phyloP scores from a whole-genome alignment of 2,329 filamentous ascomycete genomes.

The Verticillium isaacii region DNA sequence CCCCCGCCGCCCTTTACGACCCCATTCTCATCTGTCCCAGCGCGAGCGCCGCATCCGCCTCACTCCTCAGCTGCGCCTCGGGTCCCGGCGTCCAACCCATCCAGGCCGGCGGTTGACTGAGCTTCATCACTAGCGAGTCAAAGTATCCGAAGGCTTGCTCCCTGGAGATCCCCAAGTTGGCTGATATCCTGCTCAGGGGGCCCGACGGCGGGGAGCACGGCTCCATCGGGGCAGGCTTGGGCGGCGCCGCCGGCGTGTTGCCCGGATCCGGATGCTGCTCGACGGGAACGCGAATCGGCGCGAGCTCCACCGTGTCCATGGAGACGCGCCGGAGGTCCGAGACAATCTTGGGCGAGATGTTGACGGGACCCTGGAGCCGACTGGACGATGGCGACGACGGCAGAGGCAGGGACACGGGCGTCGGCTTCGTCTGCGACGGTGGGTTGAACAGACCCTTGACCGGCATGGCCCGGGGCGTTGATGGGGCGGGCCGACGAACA shows the following conservation, averaged over 20 bases:
- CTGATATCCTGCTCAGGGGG: slow-evolving; percentile 1
- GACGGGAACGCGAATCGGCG: background rate
- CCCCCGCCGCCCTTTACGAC: background rate
- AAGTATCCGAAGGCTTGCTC: slow-evolving; percentile 4
- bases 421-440: slow-evolving; percentile 13
- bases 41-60: background rate
- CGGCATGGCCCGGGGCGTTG: background rate
- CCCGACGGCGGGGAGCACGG: slow-evolving; percentile 8
- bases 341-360: slow-evolving; percentile 5
- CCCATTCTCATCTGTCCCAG: background rate
- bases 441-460: background rate
- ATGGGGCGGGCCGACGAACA: background rate
- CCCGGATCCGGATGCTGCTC: background rate
- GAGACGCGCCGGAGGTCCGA: slow-evolving; percentile 5
- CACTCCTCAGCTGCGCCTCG: background rate
- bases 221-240: slow-evolving; percentile 3
- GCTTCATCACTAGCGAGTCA: background rate
- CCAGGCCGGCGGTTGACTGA: background rate
- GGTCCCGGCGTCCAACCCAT: background rate
- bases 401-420: slow-evolving; percentile 15
- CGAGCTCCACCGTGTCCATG: slow-evolving; percentile 2
- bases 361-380: slow-evolving; percentile 1
- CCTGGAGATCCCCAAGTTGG: slow-evolving; percentile 1
- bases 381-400: slow-evolving; percentile 11
- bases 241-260: background rate